Evolutionary conservation across 2,329 filamentous ascomycete species (phyloP), one percentile per base, ranked within the genome.

Genomic region (Cadophora gregata): DNA sequence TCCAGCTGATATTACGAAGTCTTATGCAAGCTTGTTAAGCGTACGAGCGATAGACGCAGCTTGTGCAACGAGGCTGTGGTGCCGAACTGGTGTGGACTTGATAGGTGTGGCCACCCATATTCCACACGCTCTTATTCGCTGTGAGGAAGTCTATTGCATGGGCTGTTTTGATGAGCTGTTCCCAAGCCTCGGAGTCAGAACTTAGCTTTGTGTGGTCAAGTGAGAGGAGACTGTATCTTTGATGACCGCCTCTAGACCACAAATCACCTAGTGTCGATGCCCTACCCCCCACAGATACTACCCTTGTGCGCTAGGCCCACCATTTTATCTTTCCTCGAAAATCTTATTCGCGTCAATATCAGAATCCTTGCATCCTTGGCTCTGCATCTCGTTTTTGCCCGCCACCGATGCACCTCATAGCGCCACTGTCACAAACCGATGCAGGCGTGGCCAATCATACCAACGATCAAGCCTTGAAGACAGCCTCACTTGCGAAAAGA

Each of bases 11-110:
- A 58, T 51, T 63, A 51, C 45, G 62, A 27, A 21, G 63, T 66
- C 27, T 68, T 72, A 69, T 69, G 69, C 69, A 72, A 53, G 67
- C 58, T 62, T 66, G 64, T 67, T 47, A 68, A 63, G 59, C 56
- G 47, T 63, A 65, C 64, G 63, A 69, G 64, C 61, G 67, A 69
- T 47, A 21, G 64, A 70, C 72, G 69, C 72, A 72, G 70, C 71
- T 74, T 69, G 64, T 62, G 62, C 69, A 73, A 66, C 69, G 72
- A 75, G 73, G 73, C 73, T 75, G 70, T 75, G 71, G 59, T 45
- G 47, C 48, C 16, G 29, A 62, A 55, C 29, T 56, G 36, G 50
- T 24, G 21, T 61, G 21, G 33, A 24, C 24, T 45, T 24, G 36
- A 12, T 31, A 38, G 24, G 55, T 33, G 55, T 38, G 55, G 55